Conservation (phyloP, 2,329 filamentous ascomycete species). For the Cordyceps cateniannulata region DNA sequence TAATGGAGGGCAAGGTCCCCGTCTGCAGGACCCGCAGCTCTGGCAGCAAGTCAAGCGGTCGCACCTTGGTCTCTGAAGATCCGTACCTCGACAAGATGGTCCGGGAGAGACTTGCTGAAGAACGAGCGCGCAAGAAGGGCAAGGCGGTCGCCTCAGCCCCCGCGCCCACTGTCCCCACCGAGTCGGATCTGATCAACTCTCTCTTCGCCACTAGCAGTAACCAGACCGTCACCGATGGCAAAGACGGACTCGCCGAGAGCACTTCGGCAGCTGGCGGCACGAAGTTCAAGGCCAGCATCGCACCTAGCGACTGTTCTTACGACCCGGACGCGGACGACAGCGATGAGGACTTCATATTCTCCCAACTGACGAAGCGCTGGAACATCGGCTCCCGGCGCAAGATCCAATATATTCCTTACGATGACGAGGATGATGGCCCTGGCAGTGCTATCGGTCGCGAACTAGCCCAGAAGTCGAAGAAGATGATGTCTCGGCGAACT, state of each 20-base stretch:
- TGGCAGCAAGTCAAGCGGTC: slow-evolving; percentile 43
- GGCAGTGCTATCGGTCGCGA: slow-evolving; percentile 18
- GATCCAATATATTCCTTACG: slow-evolving; percentile 29
- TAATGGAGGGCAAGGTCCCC: slow-evolving; percentile 83
- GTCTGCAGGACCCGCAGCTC: slow-evolving; percentile 58
- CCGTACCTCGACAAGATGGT: slow-evolving; percentile 36
- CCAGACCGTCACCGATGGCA: slow-evolving; percentile 23
- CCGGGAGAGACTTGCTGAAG: slow-evolving; percentile 39
- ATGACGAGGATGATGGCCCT: slow-evolving; percentile 33
- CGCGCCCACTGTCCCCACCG: slow-evolving; percentile 27
- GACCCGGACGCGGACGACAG: slow-evolving; percentile 20
- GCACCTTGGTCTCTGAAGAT: slow-evolving; percentile 36
- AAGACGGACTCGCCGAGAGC: slow-evolving; percentile 26
- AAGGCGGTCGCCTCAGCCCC: not conserved
- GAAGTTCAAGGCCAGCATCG: slow-evolving; percentile 21
- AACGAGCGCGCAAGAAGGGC: slow-evolving; percentile 33
- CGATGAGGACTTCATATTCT: not conserved
- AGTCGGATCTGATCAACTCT: slow-evolving; percentile 38
- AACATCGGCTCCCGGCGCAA: too few species aligned
- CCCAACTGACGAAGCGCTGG: too few species aligned
- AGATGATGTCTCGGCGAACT: slow-evolving; percentile 19
- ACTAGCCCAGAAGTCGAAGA: slow-evolving; percentile 24
- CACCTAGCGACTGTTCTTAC: slow-evolving; percentile 20
- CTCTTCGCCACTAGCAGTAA: slow-evolving; percentile 30
- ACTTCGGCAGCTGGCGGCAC: slow-evolving; percentile 21